Base-by-base conservation (phyloP, 306 rosid species). In the Pachyrhizus erosus region DNA sequence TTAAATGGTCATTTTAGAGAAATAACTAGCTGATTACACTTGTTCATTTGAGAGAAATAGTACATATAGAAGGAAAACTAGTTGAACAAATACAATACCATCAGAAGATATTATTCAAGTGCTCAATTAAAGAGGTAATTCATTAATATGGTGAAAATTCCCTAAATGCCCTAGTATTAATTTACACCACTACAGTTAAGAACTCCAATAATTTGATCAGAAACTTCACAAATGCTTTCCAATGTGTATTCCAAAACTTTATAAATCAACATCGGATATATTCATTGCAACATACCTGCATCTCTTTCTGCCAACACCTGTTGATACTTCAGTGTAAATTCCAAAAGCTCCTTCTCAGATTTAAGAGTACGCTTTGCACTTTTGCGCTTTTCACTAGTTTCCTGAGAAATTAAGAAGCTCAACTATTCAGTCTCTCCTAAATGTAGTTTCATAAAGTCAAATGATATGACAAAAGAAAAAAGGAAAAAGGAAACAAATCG, bases 231-330 rank as follows among this genome's bases (percentile, higher is more conserved):
- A 81, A 67, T 33, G 42, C 73, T 80, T 62, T 64, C 69, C 60
- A 82, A 49, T 29, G 70, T 9, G 60, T 13, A 80, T 62, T 71
- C 68, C 58, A 72, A 74, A 73, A 60, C 76, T 31, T 48, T 27
- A 58, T 39, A 26, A 55, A 46, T 61, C 71, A 78, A 76, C 65
- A 66, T 75, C 69, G 43, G 77, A 26, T 76, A 71, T 31, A 84
- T 73, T 80, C 64, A 75, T 33, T 68, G 71, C 79, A 75, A 87
- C 85, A 84, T 85, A 91, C 99, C 97, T 42, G 91, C 82, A 89
- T 96, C 99, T 88, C 98, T 96, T 91, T 96, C 99, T 2, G 90
- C 83, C 83, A 91, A 86, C 76, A 90, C 98, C 83, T 92, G 97
- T 74, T 96, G 97, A 86, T 96, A 96, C 90, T 89, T 96, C 85